Base-by-base conservation (phyloP, 202 grass and related monocot genomes). In the Saccharum hybrid region DNA sequence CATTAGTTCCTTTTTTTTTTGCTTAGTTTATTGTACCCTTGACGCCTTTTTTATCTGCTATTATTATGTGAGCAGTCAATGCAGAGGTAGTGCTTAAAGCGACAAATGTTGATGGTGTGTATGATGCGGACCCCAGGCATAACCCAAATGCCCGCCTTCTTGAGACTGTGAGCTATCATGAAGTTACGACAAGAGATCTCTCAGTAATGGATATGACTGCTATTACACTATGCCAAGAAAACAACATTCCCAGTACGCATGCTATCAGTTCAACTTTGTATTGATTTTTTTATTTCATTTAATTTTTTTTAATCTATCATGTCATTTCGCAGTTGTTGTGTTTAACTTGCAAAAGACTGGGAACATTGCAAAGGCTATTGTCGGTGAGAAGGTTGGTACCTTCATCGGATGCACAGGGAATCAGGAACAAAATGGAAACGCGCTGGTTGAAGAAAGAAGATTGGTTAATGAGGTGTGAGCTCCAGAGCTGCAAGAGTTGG, bases 171-270 rank as follows among this genome's bases (percentile, higher is more conserved):
- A 98, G 92, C 66, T 98, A 98, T 37, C 88, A 93, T 28, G 95
- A 98, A 52, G 90, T 98, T 71, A 93, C 89, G 22, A 72, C 83
- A 18, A 90, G 88, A 68, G 95, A 98, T 56, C 87, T 98, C 16
- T 98, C 92, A 10, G 92, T 98, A 49, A 95, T 98, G 92, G 96
- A 98, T 75, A 98, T 98, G 96, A 98, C 96, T 72, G 96, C 96
- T 46, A 87, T 98, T 57, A 98, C 92, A 10, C 75, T 98, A 72
- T 98, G 96, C 75, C 96, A 98, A 72, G 96, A 98, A 85, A 98
- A 98, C 73, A 88, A 98, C 22, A 98, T 98, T 82, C 92, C 96
- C 15, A 85, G 96, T 98, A 94, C 1, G 75, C 6, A 37, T 8
- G 0, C 11, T 37, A 12, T 67, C 11, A 5, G 0, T 66, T 68